A percentile compares a stretch with the other conserved stretches of the same genome.
These are phyloP conservation scores for Fusarium floridanum DNA, from an alignment of 2,329 filamentous ascomycete species.

Conservation along the genomic window DNA sequence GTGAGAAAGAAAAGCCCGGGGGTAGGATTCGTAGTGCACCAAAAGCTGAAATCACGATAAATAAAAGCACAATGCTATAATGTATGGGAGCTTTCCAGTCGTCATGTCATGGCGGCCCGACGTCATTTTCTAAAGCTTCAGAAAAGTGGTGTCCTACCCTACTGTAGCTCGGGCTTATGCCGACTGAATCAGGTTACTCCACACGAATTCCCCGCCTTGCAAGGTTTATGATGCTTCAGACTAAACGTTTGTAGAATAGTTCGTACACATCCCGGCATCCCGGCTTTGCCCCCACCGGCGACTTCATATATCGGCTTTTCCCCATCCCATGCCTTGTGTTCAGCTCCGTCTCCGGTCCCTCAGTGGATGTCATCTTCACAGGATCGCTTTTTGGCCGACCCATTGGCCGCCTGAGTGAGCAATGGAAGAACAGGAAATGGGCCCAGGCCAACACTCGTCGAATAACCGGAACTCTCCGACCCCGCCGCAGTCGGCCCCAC, in stretches of 20 bases:
- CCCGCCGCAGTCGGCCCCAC: background rate
- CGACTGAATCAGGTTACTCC: background rate
- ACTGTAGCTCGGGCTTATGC: background rate
- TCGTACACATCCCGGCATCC: background rate
- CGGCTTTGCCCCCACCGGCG: background rate
- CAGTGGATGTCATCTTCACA: background rate
- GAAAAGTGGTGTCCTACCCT: background rate
- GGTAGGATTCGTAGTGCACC: background rate
- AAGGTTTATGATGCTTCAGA: background rate
- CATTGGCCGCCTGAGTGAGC: background rate
- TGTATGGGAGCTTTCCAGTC: background rate
- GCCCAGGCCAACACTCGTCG: background rate
- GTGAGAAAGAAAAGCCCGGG: background rate
- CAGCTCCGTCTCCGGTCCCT: background rate
- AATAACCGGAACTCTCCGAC: background rate
- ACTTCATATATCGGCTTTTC: slow-evolving; percentile 9
- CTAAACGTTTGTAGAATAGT: background rate
- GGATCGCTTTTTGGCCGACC: background rate
- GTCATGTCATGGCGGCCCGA: background rate
- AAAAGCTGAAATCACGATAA: background rate
- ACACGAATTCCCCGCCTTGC: background rate
- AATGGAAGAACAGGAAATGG: background rate
- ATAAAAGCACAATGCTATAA: background rate
- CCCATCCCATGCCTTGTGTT: background rate
- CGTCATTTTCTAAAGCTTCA: background rate